Percentiles rank a stretch among this genome's conserved stretches.
phyloP scores from a whole-genome alignment of 805 yeast species.

The Metschnikowia bowlesiae region DNA sequence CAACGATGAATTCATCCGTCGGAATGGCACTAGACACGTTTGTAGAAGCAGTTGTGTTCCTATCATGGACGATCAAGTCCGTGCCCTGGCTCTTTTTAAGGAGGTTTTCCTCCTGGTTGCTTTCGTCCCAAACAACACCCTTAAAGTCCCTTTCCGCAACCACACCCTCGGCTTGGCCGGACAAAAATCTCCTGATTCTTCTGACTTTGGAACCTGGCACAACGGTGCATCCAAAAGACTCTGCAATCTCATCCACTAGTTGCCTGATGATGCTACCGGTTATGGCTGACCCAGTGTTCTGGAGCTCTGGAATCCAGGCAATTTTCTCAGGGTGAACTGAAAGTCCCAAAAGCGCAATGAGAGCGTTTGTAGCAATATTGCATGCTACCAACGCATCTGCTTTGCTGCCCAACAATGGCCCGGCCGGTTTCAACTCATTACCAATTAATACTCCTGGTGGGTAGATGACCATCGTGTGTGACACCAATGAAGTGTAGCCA shows the following conservation, averaged over 20 bases:
- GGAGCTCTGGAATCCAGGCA: slow-evolving; percentile 28
- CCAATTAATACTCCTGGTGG: slow-evolving; percentile 52
- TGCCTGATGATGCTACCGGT: slow-evolving; percentile 68
- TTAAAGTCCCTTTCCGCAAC: slow-evolving; percentile 90
- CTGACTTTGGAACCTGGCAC: slow-evolving; percentile 93
- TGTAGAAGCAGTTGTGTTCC: slow-evolving; percentile 17
- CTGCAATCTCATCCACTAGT: slow-evolving; percentile 84
- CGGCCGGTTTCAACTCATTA: slow-evolving; percentile 47
- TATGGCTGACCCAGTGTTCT: slow-evolving; percentile 30
- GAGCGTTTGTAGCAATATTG: slow-evolving; percentile 83
- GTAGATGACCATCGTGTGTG: slow-evolving; percentile 83
- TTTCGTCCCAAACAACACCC: slow-evolving; percentile 86
- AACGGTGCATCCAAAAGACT: slow-evolving; percentile 72
- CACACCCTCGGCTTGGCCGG: slow-evolving; percentile 91
- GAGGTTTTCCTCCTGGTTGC: slow-evolving; percentile 65
- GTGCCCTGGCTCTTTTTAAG: slow-evolving; percentile 31
- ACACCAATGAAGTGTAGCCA: slow-evolving; percentile 83
- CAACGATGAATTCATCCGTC: slow-evolving; percentile 64
- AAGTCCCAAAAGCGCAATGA: slow-evolving; percentile 70
- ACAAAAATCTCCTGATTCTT: slow-evolving; percentile 85
- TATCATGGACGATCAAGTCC: slow-evolving; percentile 15
- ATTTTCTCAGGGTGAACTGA: slow-evolving; percentile 72
- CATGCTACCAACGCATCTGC: slow-evolving; percentile 91
- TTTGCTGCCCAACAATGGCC: slow-evolving; percentile 76
- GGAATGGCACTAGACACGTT: slow-evolving; percentile 56